Evolutionary conservation across 345 rosid genomes (phyloP).

Genomic region (Erodium maritimum): DNA sequence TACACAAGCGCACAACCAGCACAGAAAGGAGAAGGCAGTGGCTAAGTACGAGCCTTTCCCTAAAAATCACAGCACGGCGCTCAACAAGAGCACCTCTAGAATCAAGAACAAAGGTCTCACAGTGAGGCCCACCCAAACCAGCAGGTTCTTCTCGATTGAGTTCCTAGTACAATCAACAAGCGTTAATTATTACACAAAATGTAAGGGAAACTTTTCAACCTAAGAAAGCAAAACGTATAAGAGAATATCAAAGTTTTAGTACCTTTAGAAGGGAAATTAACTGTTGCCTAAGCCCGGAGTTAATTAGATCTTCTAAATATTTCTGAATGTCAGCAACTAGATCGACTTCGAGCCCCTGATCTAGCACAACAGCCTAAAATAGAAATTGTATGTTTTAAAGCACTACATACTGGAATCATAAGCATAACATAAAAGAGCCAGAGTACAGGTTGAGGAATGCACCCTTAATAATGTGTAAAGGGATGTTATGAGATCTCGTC

Average conservation of each 20-base stretch:
- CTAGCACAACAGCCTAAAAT: constrained; percentile 81
- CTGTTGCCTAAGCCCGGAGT: constrained; percentile 65
- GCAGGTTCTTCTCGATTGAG: constrained; percentile 88
- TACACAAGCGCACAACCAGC: constrained; percentile 75
- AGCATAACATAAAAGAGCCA: neutral
- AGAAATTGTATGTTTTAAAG: constrained; percentile 5
- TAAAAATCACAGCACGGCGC: constrained; percentile 65
- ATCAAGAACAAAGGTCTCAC: constrained; percentile 69
- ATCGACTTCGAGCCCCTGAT: constrained; percentile 70
- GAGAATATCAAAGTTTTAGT: constrained; percentile 1
- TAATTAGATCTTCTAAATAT: constrained; percentile 59
- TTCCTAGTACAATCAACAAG: constrained; percentile 46
- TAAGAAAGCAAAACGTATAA: neutral
- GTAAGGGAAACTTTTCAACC: neutral
- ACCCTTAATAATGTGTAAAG: constrained; percentile 74
- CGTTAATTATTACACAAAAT: neutral
- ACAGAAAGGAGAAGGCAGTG: constrained; percentile 87
- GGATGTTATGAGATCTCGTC: constrained; percentile 71
- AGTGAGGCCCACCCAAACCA: constrained; percentile 79
- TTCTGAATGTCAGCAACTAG: constrained; percentile 65
- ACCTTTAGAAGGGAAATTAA: constrained; percentile 78
- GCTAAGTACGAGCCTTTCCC: constrained; percentile 79
- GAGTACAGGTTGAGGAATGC: constrained; percentile 9
- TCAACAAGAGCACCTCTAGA: constrained; percentile 88
- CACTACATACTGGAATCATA: constrained; percentile 5